Conservation (phyloP, 2,329 filamentous ascomycete species). For the Passalora sequoiae region DNA sequence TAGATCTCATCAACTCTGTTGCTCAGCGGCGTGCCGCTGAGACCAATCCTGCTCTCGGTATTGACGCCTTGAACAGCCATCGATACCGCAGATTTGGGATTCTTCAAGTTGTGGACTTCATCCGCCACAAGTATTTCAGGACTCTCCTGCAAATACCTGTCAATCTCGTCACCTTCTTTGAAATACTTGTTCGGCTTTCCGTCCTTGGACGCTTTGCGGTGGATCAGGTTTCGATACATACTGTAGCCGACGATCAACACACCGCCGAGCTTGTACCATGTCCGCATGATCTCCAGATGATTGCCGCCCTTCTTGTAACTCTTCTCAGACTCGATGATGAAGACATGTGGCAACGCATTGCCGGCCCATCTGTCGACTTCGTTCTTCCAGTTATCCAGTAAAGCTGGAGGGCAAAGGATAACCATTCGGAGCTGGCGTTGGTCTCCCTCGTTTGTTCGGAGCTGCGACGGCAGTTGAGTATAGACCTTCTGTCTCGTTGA, state of each 20-base stretch:
- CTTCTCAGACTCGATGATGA: conserved; percentile 47
- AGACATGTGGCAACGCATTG: conserved; percentile 51
- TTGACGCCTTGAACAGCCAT: conserved; percentile 54
- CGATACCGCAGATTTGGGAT: conserved; percentile 51
- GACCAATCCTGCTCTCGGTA: conserved; percentile 68
- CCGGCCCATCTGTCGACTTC: conserved; percentile 67
- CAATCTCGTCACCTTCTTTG: conserved; percentile 55
- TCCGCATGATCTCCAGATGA: conserved; percentile 45
- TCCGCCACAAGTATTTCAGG: conserved; percentile 76
- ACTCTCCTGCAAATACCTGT: conserved; percentile 50
- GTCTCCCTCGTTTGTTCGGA: conserved; percentile 38
- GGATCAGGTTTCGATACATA: conserved; percentile 53
- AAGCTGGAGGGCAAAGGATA: conserved; percentile 67
- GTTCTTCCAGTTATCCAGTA: conserved; percentile 78
- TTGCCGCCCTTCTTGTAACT: conserved; percentile 20
- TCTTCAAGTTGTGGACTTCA: conserved; percentile 79
- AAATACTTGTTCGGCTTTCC: conserved; percentile 53
- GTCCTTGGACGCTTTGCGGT: conserved; percentile 13
- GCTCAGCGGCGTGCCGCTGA: conserved; percentile 80
- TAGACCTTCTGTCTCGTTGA: conserved; percentile 55
- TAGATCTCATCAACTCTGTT: conserved; percentile 83
- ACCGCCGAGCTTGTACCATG: conserved; percentile 63
- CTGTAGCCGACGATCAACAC: conserved; percentile 72
- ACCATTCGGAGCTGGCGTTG: conserved; percentile 57
- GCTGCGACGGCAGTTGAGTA: conserved; percentile 61